Evolutionary conservation across 768 basidiomycete genomes (phyloP), one percentile per base, ranked within the genome.

Genomic region (Chalciporus piperatus): DNA sequence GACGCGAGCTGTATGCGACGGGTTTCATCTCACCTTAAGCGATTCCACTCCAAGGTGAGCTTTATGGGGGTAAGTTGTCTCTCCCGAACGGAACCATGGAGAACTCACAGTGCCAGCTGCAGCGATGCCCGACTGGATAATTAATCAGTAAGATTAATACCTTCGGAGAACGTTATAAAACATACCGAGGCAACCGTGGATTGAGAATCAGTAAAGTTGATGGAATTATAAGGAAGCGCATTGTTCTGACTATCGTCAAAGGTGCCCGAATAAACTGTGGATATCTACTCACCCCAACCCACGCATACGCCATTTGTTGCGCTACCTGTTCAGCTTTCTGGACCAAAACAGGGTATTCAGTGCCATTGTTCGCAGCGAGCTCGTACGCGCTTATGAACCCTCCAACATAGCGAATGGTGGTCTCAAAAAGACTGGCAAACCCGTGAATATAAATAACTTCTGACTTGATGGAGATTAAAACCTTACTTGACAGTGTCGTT

Each of bases 361-460:
- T 74, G 50, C 6, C 78, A 22, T 2, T 2, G 22, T 2, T 4
- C 22, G 22, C 77, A 51, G 81, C 86, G 45, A 89, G 78, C 56
- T 89, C 85, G 54, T 81, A 89, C 5, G 87, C 79, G 48, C 80
- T 84, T 37, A 90, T 60, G 10, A 87, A 68, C 2, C 85, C 85
- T 6, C 78, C 88, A 3, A 90, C 59, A 45, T 82, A 85, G 38
- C 88, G 85, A 57, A 90, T 90, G 0, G 83, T 87, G 1, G 85
- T 85, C 67, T 90, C 88, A 58, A 90, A 89, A 4, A 89, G 3
- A 37, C 66, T 79, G 28, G 8, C 28, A 11, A 1, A 11, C 1
- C 6, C 28, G 28, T 30, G 2, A 30, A 30, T 30, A 30, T 3
- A 11, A 30, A 30, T 3, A 11, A 30, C 7, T 5, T 30, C 28